Evolutionary conservation across 2,329 filamentous ascomycete genomes (phyloP).

Genomic region (Fusarium poae): DNA sequence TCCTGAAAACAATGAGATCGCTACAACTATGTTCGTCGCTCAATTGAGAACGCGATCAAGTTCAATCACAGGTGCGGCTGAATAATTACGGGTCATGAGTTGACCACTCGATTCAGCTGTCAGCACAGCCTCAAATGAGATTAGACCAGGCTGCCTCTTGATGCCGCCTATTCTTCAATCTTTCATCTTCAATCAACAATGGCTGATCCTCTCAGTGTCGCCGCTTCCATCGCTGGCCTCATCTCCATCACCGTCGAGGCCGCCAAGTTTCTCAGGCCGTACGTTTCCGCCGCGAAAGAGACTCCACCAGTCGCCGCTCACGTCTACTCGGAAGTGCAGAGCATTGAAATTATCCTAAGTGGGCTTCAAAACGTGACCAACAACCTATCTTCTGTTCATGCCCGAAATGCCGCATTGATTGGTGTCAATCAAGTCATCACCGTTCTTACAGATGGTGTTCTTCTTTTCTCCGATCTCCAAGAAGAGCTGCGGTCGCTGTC

Average conservation of each 20-base stretch:
- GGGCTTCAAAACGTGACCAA: conserved; percentile 1
- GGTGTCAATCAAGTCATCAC: conserved; percentile 6
- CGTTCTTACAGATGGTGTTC: conserved; percentile 10
- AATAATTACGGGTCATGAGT: not conserved
- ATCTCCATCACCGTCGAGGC: not conserved
- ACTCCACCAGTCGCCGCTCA: conserved; percentile 23
- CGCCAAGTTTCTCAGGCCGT: conserved; percentile 2
- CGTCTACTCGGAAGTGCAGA: conserved; percentile 28
- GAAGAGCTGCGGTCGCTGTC: conserved; percentile 5
- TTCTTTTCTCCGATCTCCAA: conserved; percentile 32
- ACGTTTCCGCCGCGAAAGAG: conserved; percentile 25
- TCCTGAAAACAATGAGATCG: too few relatives aligned
- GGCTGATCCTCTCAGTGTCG: conserved; percentile 23
- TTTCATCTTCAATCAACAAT: not conserved
- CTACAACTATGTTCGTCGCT: not conserved
- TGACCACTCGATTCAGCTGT: not conserved
- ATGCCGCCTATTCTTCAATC: not conserved
- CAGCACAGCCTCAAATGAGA: not conserved
- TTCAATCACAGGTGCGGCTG: not conserved
- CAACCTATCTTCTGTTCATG: rapidly evolving
- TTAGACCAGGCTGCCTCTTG: not conserved
- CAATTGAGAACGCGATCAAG: not conserved
- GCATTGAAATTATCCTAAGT: conserved; percentile 12
- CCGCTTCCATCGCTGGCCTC: conserved; percentile 22
- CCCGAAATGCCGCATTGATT: not conserved